Evolutionary conservation across 352 stramenopile species (phyloP).

Genomic region (Thalassiosira oceanica): DNA sequence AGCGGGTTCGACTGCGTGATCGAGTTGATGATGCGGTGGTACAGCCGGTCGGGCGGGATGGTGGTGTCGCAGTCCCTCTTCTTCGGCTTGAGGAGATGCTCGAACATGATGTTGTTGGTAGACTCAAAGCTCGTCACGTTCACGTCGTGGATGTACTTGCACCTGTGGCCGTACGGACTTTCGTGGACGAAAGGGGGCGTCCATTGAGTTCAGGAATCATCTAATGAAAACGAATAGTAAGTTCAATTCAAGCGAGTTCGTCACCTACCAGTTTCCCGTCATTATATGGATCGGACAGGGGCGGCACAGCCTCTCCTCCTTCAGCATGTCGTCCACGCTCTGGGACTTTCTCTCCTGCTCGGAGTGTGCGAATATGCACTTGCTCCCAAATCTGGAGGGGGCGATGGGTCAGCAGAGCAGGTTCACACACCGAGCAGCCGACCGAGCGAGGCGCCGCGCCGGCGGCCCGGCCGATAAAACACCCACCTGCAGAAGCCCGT

Average conservation of each 20-base stretch:
- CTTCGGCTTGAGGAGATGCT: constrained; percentile 39
- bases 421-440: too few relatives aligned
- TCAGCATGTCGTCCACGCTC: constrained; percentile 10
- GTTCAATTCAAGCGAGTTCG: constrained; percentile 9
- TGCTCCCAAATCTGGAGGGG: constrained; percentile 6
- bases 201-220: too few relatives aligned
- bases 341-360: constrained; percentile 12
- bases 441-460: too few relatives aligned
- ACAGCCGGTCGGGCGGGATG: constrained; percentile 25
- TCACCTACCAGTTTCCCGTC: constrained; percentile 34
- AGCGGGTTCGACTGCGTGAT: constrained; percentile 33
- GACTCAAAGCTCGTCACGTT: not conserved
- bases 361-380: constrained; percentile 31
- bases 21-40: constrained; percentile 19
- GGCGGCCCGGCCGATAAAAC: too few relatives aligned
- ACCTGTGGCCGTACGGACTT: constrained; percentile 33
- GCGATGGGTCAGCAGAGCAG: too few relatives aligned
- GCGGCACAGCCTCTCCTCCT: constrained; percentile 11
- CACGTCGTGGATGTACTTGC: constrained; percentile 45
- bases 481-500: constrained; percentile 7
- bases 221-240: not conserved
- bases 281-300: constrained; percentile 20
- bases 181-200: not conserved
- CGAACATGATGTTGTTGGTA: constrained; percentile 4
- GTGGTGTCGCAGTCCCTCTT: constrained; percentile 13